Base-by-base conservation (phyloP, 805 yeast species). In the Kluyveromyces siamensis region DNA sequence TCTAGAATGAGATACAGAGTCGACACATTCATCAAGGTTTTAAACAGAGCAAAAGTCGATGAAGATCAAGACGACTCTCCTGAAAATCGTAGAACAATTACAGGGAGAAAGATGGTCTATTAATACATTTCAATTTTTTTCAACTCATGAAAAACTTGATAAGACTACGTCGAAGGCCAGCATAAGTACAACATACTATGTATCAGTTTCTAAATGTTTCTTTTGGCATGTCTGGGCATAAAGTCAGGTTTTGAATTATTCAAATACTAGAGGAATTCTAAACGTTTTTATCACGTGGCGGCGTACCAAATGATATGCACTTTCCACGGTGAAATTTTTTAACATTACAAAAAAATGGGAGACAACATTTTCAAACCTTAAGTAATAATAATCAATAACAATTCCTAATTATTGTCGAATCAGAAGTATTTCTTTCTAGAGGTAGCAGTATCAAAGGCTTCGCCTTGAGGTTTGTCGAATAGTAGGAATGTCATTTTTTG, bases 1-100 rank as follows among this genome's bases (percentile, higher is more conserved):
- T 88, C 96, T 46, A 83, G 99, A 75, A 93, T 93, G 99, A 81
- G 99, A 69, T 87, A 75, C 70, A 80, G 99, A 61, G 98, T 93
- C 21, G 83, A 85, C 57, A 93, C 95, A 60, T 93, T 90, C 73
- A 79, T 90, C 64, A 93, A 93, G 75, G 91, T 93, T 33, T 80
- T 93, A 70, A 93, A 93, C 72, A 79, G 99, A 63, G 99, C 99
- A 30, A 89, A 90, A 70, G 91, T 96, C 27, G 99, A 93, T 60
- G 85, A 80, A 50, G 84, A 81, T 17, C 93, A 84, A 50, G 84
- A 80, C 50, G 49, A 44, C 8, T 45, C 37, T 14, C 50, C 50
- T 40, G 48, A 39, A 7, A 48, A 61, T 13, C 61, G 67, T 52
- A 63, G 68, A 56, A 65, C 68, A 13, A 54, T 61, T 30, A 61